Conservation (phyloP, 768 basidiomycete genomes). For the Suillus sp. region DNA sequence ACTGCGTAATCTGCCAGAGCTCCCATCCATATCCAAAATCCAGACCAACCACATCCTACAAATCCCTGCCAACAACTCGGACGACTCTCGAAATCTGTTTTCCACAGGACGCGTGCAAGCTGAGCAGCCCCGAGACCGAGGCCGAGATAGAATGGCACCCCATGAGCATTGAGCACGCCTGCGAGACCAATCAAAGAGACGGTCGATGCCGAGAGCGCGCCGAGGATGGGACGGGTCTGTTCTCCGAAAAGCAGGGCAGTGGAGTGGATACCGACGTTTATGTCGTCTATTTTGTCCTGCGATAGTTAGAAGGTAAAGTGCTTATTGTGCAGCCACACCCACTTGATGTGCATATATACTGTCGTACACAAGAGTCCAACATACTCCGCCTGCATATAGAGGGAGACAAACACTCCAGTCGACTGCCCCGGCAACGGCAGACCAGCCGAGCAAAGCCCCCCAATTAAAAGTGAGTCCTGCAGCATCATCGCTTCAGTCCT, state of each 20-base stretch:
- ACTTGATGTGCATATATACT: constrained; percentile 98
- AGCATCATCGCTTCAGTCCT: not conserved
- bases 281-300: constrained; percentile 92
- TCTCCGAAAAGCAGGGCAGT: constrained; percentile 91
- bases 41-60: constrained; percentile 83
- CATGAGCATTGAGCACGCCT: constrained; percentile 78
- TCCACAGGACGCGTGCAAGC: constrained; percentile 72
- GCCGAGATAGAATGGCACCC: constrained; percentile 78
- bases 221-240: constrained; percentile 73
- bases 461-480: constrained; percentile 95
- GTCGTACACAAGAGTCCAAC: constrained; percentile 97
- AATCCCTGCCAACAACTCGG: constrained; percentile 91
- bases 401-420: constrained; percentile 85
- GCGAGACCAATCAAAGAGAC: constrained; percentile 76
- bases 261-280: constrained; percentile 85
- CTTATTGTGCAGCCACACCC: constrained; percentile 15
- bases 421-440: constrained; percentile 80
- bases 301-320: not conserved
- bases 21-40: constrained; percentile 87
- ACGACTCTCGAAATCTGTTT: constrained; percentile 75
- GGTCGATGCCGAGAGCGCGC: constrained; percentile 70
- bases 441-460: constrained; percentile 96
- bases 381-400: constrained; percentile 85
- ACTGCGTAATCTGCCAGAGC: constrained; percentile 66
- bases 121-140: constrained; percentile 73